These are phyloP conservation scores for Penicillium sp. DNA, from an alignment of 2,329 filamentous ascomycete genomes.

Conservation along the genomic window DNA sequence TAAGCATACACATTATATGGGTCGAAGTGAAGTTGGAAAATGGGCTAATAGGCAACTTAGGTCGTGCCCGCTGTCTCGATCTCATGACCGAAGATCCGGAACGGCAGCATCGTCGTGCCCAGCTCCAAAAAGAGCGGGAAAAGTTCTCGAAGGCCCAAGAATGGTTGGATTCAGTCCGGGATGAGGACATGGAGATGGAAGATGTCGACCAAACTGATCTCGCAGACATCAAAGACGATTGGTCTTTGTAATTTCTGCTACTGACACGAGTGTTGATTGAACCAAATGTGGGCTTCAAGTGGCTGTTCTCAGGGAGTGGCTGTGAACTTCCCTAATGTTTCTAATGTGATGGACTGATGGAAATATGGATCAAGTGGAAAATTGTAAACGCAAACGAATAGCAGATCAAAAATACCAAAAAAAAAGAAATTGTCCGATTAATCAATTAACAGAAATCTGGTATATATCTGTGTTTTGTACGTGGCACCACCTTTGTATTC, in stretches of 20 bases:
- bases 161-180: slow-evolving; percentile 25
- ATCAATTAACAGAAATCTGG: not conserved
- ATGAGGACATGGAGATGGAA: slow-evolving; percentile 3
- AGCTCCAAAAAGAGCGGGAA: slow-evolving; percentile 31
- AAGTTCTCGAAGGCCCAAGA: slow-evolving; percentile 36
- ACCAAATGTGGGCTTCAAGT: not conserved
- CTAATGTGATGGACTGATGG: not conserved
- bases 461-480: no score
- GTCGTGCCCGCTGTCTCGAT: slow-evolving; percentile 33
- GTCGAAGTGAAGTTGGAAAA: not conserved
- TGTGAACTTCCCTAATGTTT: not conserved
- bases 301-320: no score
- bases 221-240: not conserved
- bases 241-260: not conserved
- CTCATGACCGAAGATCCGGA: slow-evolving; percentile 41
- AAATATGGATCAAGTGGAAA: not conserved
- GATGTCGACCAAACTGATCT: not conserved
- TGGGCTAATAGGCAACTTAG: slow-evolving; percentile 19
- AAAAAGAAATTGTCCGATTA: not conserved
- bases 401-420: not conserved
- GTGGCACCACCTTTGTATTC: no score
- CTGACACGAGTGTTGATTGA: not conserved
- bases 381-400: not conserved
- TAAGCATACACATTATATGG: slow-evolving; percentile 13
- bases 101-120: slow-evolving; percentile 31